Evolutionary conservation across 169 alveolate species (phyloP).

Genomic region (Theileria annulata): DNA sequence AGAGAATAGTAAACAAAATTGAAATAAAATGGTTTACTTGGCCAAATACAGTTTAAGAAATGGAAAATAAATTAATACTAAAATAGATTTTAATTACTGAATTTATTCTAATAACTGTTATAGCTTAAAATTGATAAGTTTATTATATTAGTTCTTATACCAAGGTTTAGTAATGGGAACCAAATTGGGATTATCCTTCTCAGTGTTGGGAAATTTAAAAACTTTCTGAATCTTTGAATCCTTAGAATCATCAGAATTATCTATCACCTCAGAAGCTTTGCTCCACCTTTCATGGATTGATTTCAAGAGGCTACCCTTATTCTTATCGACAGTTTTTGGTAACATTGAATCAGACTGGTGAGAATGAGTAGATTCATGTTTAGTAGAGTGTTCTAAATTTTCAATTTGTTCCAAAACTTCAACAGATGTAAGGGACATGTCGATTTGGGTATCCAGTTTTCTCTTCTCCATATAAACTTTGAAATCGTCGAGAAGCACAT

Average conservation of each 20-base stretch:
- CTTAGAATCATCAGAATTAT: not conserved
- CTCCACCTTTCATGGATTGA: constrained; percentile 39
- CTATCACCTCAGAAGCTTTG: constrained; percentile 21
- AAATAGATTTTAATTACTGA: not conserved
- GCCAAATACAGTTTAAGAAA: not conserved
- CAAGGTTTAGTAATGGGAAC: constrained; percentile 33
- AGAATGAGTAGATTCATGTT: not conserved
- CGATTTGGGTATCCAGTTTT: not conserved
- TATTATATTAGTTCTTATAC: constrained; percentile 3
- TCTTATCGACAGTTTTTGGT: not conserved
- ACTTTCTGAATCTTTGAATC: not conserved
- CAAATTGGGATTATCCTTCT: constrained; percentile 18
- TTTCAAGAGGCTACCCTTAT: constrained; percentile 2
- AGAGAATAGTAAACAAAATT: no score
- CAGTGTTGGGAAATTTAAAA: not conserved
- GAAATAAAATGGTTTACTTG: no score
- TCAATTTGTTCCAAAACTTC: not conserved
- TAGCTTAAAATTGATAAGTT: not conserved
- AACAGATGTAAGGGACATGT: not conserved
- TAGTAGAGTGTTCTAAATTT: not conserved
- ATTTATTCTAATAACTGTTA: no score
- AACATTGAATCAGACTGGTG: not conserved
- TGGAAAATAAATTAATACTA: not conserved
- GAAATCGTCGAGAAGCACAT: constrained; percentile 31
- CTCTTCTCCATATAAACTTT: constrained; percentile 41